Evolutionary conservation across 306 rosid genomes (phyloP), one percentile per base, ranked within the genome.

Genomic region (Vicia villosa): DNA sequence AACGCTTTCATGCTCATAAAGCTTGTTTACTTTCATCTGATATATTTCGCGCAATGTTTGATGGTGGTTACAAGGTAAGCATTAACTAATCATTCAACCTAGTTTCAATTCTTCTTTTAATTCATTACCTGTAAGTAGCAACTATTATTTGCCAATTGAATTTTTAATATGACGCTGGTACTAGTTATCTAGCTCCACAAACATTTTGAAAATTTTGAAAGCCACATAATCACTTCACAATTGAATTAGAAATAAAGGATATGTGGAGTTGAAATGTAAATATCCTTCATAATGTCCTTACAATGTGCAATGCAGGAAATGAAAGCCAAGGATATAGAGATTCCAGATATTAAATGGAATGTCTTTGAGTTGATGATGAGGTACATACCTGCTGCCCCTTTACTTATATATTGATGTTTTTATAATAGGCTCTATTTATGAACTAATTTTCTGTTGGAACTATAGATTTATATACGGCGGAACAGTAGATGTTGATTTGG

Each of bases 321-420:
- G 58, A 78, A 79, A 72, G 85, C 80, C 40, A 73, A 85, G 80
- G 88, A 84, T 68, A 84, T 95, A 57, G 89, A 81, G 77, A 95
- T 95, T 80, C 99, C 97, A 57, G 77, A 95, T 74, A 91, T 95
- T 74, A 89, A 81, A 83, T 91, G 96, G 95, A 86, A 87, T 60
- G 96, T 89, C 46, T 95, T 95, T 7, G 87, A 86, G 79, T 86
- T 82, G 88, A 95, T 95, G 96, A 91, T 95, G 95, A 89, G 99
- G 99, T 66, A 66, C 30, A 11, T 17, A 30, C 19, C 50, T 16
- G 30, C 46, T 11, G 3, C 46, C 21, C 40, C 36, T 38, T 41
- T 14, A 32, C 16, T 54, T 15, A 12, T 14, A 7, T 15, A 24
- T 21, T 26, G 28, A 37, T 3, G 16, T 20, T 20, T 45, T 26